Evolutionary conservation across 2,329 filamentous ascomycete genomes (phyloP).

Genomic region (Chaetothyriales sp.): DNA sequence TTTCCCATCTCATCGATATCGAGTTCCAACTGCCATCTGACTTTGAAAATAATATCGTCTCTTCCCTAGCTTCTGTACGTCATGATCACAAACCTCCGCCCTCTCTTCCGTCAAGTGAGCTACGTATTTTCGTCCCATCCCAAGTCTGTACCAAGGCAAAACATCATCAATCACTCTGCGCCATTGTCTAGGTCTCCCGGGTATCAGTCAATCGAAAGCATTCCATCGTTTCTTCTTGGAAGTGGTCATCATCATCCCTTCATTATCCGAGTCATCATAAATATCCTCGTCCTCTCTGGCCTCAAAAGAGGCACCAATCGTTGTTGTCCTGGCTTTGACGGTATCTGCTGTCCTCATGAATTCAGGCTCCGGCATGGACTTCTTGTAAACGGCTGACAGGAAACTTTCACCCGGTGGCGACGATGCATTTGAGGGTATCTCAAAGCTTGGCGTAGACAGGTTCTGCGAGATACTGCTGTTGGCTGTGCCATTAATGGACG

Average conservation of each 20-base stretch:
- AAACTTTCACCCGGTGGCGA: constrained; percentile 31
- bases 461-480: constrained; percentile 33
- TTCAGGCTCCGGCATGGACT: constrained; percentile 7
- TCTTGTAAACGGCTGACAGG: constrained; percentile 18
- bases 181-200: not conserved
- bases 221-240: constrained; percentile 7
- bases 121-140: not conserved
- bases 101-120: not conserved
- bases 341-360: constrained; percentile 18
- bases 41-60: not conserved
- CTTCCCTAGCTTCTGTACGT: constrained; percentile 1
- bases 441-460: constrained; percentile 33
- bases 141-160: not conserved
- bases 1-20: no score
- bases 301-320: not conserved
- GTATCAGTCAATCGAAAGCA: not conserved
- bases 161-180: not conserved
- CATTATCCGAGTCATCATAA: constrained; percentile 14
- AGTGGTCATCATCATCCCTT: constrained; percentile 14
- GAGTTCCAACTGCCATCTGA: not conserved
- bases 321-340: constrained; percentile 1
- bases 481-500: constrained; percentile 31
- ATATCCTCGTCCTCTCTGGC: constrained; percentile 7
- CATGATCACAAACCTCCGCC: not conserved
- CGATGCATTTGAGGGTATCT: constrained; percentile 30